Base-by-base conservation (phyloP, 1,284 basidiomycete genomes). In the Tausonia pullulans region DNA sequence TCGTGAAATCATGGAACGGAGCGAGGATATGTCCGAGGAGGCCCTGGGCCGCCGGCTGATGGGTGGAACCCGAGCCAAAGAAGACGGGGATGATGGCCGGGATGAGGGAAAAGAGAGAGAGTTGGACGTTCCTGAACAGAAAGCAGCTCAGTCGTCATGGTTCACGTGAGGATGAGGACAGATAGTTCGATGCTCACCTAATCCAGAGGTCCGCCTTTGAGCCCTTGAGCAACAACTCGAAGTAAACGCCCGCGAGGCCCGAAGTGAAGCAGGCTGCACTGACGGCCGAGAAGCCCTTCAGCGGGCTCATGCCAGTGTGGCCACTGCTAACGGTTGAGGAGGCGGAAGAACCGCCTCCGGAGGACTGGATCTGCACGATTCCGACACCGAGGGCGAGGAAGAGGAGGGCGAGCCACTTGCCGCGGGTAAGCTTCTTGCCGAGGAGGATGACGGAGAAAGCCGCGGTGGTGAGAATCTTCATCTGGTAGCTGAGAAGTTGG, bases 381-480 rank as follows among this genome's bases (percentile, higher is more conserved):
- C 86, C 93, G 16, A 97, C 93, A 6, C 93, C 94, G 43, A 93
- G 80, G 1, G 92, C 91, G 54, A 97, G 83, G 78, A 89, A 84
- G 67, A 90, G 77, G 39, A 97, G 81, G 0, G 90, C 84, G 10
- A 87, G 73, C 92, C 92, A 96, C 74, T 95, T 92, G 46, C 79
- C 81, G 11, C 82, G 78, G 45, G 80, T 83, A 40, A 97, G 78
- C 68, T 85, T 84, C 71, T 86, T 88, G 67, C 90, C 84, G n/a
- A 98, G 82, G 44, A 98, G 80, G 9, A 90, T 73, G 66, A 97
- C 93, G 51, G 90, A 94, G 77, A 95, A 97, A 56, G 86, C 88
- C 13, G 94, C 94, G 10, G 94, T 98, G 43, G 94, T 97, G 68
- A 98, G 84, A 71, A 98, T 96, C 79, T 97, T 95, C 90, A 94